Conservation (phyloP, 805 yeast species). For the Kodamaea leandrae region DNA sequence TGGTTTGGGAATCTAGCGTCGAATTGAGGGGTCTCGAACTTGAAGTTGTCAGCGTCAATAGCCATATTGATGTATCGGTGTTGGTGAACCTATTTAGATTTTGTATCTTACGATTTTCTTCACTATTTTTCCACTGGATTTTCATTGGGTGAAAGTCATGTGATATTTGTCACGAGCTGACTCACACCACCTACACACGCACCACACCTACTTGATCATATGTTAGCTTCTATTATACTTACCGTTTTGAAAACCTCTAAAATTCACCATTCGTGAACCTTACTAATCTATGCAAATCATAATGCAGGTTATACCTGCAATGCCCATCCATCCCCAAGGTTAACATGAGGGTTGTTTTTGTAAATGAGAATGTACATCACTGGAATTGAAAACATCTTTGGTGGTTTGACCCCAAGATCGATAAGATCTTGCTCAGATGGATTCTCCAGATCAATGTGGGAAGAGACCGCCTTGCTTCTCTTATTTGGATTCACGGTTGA, state of each 20-base stretch:
- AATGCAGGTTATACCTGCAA: conserved; percentile 2
- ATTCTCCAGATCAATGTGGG: not conserved
- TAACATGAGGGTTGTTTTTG: conserved; percentile 5
- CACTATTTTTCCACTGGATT: conserved; percentile 7
- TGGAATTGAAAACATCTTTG: conserved; percentile 20
- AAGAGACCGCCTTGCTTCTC: not conserved
- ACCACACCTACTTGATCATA: too few relatives aligned
- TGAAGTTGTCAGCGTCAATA: conserved; percentile 27
- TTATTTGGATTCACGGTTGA: conserved; percentile 14
- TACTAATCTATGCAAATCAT: not conserved
- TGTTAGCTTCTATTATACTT: too few relatives aligned
- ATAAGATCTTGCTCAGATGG: not conserved
- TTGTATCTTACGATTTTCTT: conserved; percentile 14
- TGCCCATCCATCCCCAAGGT: conserved; percentile 17
- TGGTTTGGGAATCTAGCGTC: conserved; percentile 95
- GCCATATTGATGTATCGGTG: conserved; percentile 19
- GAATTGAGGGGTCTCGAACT: conserved; percentile 49
- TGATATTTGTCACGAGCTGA: conserved; percentile 1
- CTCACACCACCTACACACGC: too few relatives aligned
- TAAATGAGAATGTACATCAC: conserved; percentile 18
- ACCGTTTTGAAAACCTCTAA: too few relatives aligned
- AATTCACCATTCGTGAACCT: too few relatives aligned
- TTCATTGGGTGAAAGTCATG: conserved; percentile 11
- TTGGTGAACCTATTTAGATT: conserved; percentile 6
- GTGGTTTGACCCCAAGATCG: conserved; percentile 18